Percentiles rank a stretch among this genome's conserved stretches.
These are phyloP conservation scores for Trichoderma asperelloides DNA, from an alignment of 495 filamentous ascomycete species.

Conservation along the genomic window DNA sequence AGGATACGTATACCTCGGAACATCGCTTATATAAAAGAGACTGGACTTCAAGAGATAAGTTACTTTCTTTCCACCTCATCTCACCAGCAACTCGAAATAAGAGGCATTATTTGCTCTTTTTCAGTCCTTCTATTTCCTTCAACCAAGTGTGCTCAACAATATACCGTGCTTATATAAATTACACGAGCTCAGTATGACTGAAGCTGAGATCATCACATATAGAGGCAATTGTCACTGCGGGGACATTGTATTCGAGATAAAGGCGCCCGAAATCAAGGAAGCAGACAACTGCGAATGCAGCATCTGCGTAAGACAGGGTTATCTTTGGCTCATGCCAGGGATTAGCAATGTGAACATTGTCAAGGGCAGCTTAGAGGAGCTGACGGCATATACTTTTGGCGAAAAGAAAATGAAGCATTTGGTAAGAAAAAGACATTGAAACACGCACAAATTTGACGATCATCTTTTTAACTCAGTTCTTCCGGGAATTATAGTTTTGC, in stretches of 20 bases:
- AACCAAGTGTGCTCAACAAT: background rate
- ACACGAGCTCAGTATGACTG: slow-evolving; percentile 13
- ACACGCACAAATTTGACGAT: background rate
- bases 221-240: slow-evolving; percentile 50
- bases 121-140: background rate
- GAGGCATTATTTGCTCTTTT: background rate
- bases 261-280: slow-evolving; percentile 32
- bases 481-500: slow-evolving; percentile 29
- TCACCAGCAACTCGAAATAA: background rate
- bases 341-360: slow-evolving; percentile 25
- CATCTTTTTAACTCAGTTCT: background rate
- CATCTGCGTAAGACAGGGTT: slow-evolving; percentile 38
- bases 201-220: slow-evolving; percentile 33
- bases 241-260: slow-evolving; percentile 37
- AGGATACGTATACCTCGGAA: background rate
- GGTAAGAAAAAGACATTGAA: slow-evolving; percentile 15
- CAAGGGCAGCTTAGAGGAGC: slow-evolving; percentile 27
- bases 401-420: slow-evolving; percentile 23
- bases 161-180: background rate
- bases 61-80: background rate
- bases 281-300: slow-evolving; percentile 42
- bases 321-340: slow-evolving; percentile 27
- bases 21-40: background rate
- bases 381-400: slow-evolving; percentile 31
- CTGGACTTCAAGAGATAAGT: background rate